Evolutionary conservation across 805 yeast species (phyloP).

Genomic region (Metschnikowia arizonensis): DNA sequence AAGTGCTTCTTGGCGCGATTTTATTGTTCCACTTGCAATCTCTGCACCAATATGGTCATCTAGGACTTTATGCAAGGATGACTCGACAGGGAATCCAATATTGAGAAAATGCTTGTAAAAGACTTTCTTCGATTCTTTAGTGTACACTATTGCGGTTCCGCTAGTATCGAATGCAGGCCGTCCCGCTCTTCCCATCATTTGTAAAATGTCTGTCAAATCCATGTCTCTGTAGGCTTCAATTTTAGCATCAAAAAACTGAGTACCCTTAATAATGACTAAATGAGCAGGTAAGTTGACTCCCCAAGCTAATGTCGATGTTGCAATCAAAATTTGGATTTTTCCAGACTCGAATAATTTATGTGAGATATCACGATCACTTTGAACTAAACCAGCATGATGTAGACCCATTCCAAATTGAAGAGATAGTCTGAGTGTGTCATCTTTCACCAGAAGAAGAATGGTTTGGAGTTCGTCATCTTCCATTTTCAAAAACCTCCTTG

Average conservation of each 20-base stretch:
- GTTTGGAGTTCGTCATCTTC: slow-evolving; percentile 56
- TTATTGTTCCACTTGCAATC: slow-evolving; percentile 65
- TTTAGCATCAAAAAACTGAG: slow-evolving; percentile 49
- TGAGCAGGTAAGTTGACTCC: slow-evolving; percentile 65
- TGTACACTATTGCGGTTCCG: slow-evolving; percentile 65
- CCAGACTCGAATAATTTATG: slow-evolving; percentile 68
- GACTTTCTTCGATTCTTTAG: slow-evolving; percentile 68
- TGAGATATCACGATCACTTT: slow-evolving; percentile 63
- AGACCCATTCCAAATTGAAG: slow-evolving; percentile 71
- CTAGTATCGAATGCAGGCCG: slow-evolving; percentile 77
- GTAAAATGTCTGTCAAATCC: slow-evolving; percentile 78
- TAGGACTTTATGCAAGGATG: slow-evolving; percentile 70
- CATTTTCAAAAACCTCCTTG: slow-evolving; percentile 66
- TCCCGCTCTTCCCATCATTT: slow-evolving; percentile 86
- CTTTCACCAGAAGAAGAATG: slow-evolving; percentile 57
- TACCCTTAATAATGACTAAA: slow-evolving; percentile 60
- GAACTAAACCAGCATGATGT: slow-evolving; percentile 80
- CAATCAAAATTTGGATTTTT: slow-evolving; percentile 67
- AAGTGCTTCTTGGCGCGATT: slow-evolving; percentile 62
- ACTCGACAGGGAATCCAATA: slow-evolving; percentile 79
- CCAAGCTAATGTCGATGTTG: slow-evolving; percentile 82
- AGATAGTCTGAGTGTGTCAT: slow-evolving; percentile 72
- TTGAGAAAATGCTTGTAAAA: slow-evolving; percentile 76
- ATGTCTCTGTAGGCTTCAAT: slow-evolving; percentile 57
- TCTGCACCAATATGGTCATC: slow-evolving; percentile 82